Evolutionary conservation across 2,329 filamentous ascomycete species (phyloP).

Genomic region (Lasiodiplodia gonubiensis): DNA sequence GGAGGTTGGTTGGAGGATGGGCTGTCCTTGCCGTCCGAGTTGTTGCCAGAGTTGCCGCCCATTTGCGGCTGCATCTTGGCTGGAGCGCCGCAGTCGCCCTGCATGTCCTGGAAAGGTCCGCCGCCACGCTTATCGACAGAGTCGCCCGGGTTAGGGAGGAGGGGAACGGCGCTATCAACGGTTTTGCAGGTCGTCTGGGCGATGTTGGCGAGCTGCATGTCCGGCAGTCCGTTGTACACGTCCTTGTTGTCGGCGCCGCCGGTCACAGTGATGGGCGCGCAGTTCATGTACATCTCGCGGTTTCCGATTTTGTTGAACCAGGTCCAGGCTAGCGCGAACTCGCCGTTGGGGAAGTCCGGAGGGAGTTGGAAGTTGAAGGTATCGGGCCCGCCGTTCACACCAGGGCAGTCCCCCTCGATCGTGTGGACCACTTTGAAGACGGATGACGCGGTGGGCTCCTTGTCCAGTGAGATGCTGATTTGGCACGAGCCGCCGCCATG

Average conservation of each 20-base stretch:
- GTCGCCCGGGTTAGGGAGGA: slow-evolving; percentile 67
- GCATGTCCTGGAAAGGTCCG: slow-evolving; percentile 3
- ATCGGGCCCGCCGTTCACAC: slow-evolving; percentile 65
- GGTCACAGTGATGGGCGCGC: slow-evolving; percentile 72
- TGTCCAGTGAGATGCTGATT: slow-evolving; percentile 78
- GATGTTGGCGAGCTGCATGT: slow-evolving; percentile 74
- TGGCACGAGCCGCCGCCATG: slow-evolving; percentile 95
- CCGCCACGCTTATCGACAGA: slow-evolving; percentile 49
- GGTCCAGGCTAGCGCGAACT: slow-evolving; percentile 82
- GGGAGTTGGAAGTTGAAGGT: slow-evolving; percentile 77
- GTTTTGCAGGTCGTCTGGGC: slow-evolving; percentile 57
- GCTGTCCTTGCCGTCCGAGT: not conserved
- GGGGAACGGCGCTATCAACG: slow-evolving; percentile 57
- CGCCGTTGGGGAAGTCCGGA: slow-evolving; percentile 71
- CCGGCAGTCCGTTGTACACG: slow-evolving; percentile 66
- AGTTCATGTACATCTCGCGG: slow-evolving; percentile 87
- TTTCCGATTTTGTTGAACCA: slow-evolving; percentile 76
- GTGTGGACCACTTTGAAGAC: slow-evolving; percentile 89
- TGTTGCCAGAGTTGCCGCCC: not conserved
- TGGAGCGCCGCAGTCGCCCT: slow-evolving; percentile 10
- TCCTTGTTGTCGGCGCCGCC: slow-evolving; percentile 48
- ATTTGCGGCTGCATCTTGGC: not conserved
- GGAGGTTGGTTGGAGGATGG: not conserved
- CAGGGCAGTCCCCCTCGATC: slow-evolving; percentile 82
- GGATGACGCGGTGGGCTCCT: slow-evolving; percentile 67